phyloP scores from a whole-genome alignment of 352 stramenopile species.

The Phytopythium montanum region DNA sequence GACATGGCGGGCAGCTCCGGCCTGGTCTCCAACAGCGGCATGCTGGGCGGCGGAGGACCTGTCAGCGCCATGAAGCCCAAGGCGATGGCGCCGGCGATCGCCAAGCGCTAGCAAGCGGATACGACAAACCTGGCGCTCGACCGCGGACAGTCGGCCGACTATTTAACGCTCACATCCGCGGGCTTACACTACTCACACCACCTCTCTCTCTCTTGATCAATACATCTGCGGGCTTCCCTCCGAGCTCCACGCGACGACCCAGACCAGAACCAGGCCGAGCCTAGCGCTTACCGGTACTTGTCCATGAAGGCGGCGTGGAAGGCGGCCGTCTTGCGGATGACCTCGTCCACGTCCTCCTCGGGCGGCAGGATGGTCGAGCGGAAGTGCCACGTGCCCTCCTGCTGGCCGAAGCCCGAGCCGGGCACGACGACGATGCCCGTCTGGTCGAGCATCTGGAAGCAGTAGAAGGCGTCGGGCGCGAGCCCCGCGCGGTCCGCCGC shows the following conservation, averaged over 20 bases:
- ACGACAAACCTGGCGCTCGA: neutral
- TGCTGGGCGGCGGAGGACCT: slow-evolving; percentile 4
- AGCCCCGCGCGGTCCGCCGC: slow-evolving; percentile 69
- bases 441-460: slow-evolving; percentile 93
- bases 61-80: slow-evolving; percentile 25
- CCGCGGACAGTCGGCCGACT: neutral
- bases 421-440: slow-evolving; percentile 98
- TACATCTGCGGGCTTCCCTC: neutral
- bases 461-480: slow-evolving; percentile 96
- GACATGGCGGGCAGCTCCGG: slow-evolving; percentile 11
- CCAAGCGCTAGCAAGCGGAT: slow-evolving; percentile 13
- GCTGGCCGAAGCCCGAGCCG: slow-evolving; percentile 96
- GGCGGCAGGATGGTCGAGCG: slow-evolving; percentile 98
- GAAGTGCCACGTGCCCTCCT: slow-evolving; percentile 96
- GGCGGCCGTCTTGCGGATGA: slow-evolving; percentile 92
- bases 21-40: neutral
- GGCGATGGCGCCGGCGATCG: slow-evolving; percentile 20
- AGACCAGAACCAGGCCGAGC: neutral
- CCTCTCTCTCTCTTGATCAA: slow-evolving; percentile 2
- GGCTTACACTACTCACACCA: neutral
- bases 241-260: neutral
- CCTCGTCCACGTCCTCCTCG: slow-evolving; percentile 93
- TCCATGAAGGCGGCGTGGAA: slow-evolving; percentile 97
- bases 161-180: neutral
- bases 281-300: slow-evolving; percentile 79